Evolutionary conservation across 2,329 filamentous ascomycete genomes (phyloP), one percentile per base, ranked within the genome.

Genomic region (Paracorniculantispora psalliotae): DNA sequence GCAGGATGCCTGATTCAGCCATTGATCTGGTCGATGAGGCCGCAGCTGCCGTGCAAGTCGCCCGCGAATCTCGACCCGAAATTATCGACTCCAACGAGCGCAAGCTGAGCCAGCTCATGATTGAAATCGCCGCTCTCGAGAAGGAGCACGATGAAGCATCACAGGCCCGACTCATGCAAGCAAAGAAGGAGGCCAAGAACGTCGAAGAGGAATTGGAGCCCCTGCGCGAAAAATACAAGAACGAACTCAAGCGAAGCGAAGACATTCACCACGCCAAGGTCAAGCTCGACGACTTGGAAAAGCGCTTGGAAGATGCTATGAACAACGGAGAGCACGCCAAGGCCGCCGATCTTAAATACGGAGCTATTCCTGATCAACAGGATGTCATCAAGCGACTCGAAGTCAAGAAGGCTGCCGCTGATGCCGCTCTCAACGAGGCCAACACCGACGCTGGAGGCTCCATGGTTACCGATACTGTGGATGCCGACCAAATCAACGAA

Each of bases 401-500:
- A 76, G 80, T 79, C 53, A 88, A 93, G 63, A 93, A 96, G 74
- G 84, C 84, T 17, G 84, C 83, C 50, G 89, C 90, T 2, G 94
- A 97, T 71, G 88, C 86, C 10, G 83, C 82, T 15, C 77, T 87
- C n/a, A 85, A 79, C 66, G 76, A 78, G 6, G 72, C 71, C 10
- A 77, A 76, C 30, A 75, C 77, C 28, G 90, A 89, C 37, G 74
- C 79, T 4, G 83, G 84, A 58, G 84, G 86, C 56, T 84, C 90
- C 25, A 87, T 97, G 72, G 83, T 97, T 57, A 96, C 92, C 3
- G 94, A 99, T 71, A 84, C 94, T 49, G 94, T 99, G 64, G 94
- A 94, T 6, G 92, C 92, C 12, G 94, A 99, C 64, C 92, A 99
- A 73, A 99, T 99, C 81, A 97, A 99, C 72, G 93, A 97, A 71